Evolutionary conservation across 352 stramenopile species (phyloP), one percentile per base, ranked within the genome.

Genomic region (Phytophthora fragariaefolia): DNA sequence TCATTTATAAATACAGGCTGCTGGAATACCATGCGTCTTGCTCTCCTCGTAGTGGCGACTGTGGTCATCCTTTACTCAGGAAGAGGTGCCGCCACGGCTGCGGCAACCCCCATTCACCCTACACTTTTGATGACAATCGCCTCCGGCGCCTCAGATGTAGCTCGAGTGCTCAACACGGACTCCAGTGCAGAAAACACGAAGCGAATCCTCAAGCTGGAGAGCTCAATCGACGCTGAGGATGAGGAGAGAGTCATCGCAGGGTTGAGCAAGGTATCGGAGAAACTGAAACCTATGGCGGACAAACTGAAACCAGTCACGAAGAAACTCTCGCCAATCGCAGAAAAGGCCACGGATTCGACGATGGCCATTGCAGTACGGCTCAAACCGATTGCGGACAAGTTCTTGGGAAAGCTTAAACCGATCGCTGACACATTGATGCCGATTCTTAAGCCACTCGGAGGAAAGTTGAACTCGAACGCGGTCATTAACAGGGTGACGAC

Each of bases 341-440:
- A 51, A 15, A 69, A 69, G 26, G 43, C 58, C 26, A 58, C 53
- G 22, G 61, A 64, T 46, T 64, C 49, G 34, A 20, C 53, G 22
- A 63, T 69, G 61, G 45, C 53, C 1, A 23, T 48, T 7, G 61
- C 61, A 3, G 61, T 64, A 43, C 50, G 46, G 20, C 61, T 69
- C 7, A 69, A 69, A 42, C 61, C 53, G 2, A 53, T 64, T 24
- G 45, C 36, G 1, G 61, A 69, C 34, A 48, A 36, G 22, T 69
- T 69, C 22, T 36, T 34, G 3, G 61, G 61, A n/a, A 69, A 69
- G 36, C 52, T 69, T 5, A 69, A 69, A 45, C 61, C 61, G 4
- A 64, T 69, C 34, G 53, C 53, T 5, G 53, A 52, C 15, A 69
- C 63, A 26, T 53, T 69, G 13, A 58, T 52, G 3, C 61, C 61